Evolutionary conservation across 2,329 filamentous ascomycete genomes (phyloP), one percentile per base, ranked within the genome.

Genomic region (Xylaria sp.): DNA sequence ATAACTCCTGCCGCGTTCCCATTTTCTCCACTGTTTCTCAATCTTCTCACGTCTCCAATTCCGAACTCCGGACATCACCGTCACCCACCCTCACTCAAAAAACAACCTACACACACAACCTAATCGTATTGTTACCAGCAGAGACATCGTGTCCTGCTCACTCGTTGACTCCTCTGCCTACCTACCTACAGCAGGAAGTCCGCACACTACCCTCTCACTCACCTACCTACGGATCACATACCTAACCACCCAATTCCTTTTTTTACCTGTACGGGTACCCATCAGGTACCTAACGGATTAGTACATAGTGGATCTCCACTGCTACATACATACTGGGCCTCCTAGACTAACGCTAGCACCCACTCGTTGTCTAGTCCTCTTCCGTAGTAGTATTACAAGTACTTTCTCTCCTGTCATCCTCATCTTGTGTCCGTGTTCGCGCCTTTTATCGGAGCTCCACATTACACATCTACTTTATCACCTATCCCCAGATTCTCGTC

Each of bases 401-500:
- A 42, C 37, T 42, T 42, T 8, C 37, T 10, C 8, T 42, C 37
- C 9, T 42, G 11, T 42, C 42, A n/a, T 46, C 42, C 13, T 46
- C 42, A 35, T n/a, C 23, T 23, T 13, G 37, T 51, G 50, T 61
- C 52, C 59, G 23, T 30, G 23, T 30, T 56, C 62, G 60, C 66
- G 68, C 64, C 62, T 66, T 60, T 55, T 39, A 62, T 65, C 65
- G 66, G 66, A 66, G 65, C 54, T 67, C 65, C 66, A 30, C 23
- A 30, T 30, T 30, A 30, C 23, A 30, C 23, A 30, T 30, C 23
- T 30, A 30, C 7, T 13, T 37, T 5, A 68, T 63, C 57, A 52
- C 23, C 48, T 51, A 52, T 53, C 59, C 54, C 34, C 8, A 16
- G 59, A 56, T 46, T 63, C 66, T 59, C 19, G 46, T 53, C 37